phyloP scores from a whole-genome alignment of 139 green algal species.

The Zygnema cylindricum region DNA sequence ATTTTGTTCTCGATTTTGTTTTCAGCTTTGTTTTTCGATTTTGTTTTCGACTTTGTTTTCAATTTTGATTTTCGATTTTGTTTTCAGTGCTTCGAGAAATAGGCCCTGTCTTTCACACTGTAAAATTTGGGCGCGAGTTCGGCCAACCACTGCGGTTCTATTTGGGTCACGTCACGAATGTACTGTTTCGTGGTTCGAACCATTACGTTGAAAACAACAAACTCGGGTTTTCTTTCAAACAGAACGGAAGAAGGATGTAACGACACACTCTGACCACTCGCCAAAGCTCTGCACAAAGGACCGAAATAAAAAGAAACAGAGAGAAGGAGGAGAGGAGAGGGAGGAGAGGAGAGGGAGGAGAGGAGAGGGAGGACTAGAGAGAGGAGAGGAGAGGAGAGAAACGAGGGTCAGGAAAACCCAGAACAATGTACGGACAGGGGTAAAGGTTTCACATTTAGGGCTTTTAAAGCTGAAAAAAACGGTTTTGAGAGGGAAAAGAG shows the following conservation, averaged over 20 bases:
- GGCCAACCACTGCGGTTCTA: slow-evolving; percentile 81
- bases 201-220: neutral
- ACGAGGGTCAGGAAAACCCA: no score
- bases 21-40: no score
- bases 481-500: neutral
- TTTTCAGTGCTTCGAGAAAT: no score
- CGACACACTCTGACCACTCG: slow-evolving; percentile 85
- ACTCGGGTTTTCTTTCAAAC: neutral
- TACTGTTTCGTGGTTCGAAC: neutral
- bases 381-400: neutral
- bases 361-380: neutral
- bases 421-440: neutral
- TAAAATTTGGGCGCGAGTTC: slow-evolving; percentile 98
- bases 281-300: slow-evolving; percentile 82
- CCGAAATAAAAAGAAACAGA: neutral
- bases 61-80: no score
- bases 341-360: neutral
- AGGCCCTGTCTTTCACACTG: slow-evolving; percentile 18
- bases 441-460: neutral
- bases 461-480: neutral
- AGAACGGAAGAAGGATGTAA: neutral
- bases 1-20: no score
- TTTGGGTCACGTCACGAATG: neutral
- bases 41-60: no score
- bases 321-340: neutral